Conservation (phyloP, 176 grass and related monocot species). For the Guadua angustifolia region DNA sequence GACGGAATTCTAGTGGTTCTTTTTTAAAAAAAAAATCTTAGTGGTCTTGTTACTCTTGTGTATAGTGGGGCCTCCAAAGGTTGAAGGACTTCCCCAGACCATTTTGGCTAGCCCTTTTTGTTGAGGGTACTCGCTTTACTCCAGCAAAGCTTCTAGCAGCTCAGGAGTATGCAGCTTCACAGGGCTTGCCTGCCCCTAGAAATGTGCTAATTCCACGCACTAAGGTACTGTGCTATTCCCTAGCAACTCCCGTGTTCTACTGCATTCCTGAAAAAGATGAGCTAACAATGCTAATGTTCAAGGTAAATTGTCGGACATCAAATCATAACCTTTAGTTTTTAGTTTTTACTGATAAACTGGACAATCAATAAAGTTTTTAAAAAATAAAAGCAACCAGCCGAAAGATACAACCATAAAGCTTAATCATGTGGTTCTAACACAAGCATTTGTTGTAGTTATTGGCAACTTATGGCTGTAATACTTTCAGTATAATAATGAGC, state of each 20-base stretch:
- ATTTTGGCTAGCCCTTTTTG: slow-evolving; percentile 95
- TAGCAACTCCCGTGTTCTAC: slow-evolving; percentile 3
- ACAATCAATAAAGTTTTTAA: not conserved
- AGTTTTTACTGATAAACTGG: not conserved
- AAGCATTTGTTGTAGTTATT: not conserved
- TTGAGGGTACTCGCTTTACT: slow-evolving; percentile 86
- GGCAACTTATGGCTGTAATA: slow-evolving; percentile 19
- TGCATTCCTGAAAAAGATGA: not conserved
- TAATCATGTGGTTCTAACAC: slow-evolving; percentile 18
- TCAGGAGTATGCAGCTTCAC: slow-evolving; percentile 88
- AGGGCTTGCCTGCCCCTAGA: slow-evolving; percentile 71
- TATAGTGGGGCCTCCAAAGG: slow-evolving; percentile 77
- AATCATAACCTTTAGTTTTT: not conserved
- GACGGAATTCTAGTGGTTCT: not conserved
- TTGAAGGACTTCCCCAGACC: slow-evolving; percentile 86
- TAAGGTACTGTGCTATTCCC: slow-evolving; percentile 60
- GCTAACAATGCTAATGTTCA: not conserved
- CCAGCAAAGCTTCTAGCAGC: slow-evolving; percentile 79
- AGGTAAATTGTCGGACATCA: not conserved
- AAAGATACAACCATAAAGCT: not conserved
- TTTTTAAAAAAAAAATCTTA: not conserved
- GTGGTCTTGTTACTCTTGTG: slow-evolving; percentile 10
- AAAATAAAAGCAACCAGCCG: not conserved
- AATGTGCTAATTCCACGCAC: slow-evolving; percentile 96
- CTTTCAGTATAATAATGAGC: slow-evolving; percentile 2